Base-by-base conservation (phyloP, 345 rosid genomes). In the Eucalyptus regnans region DNA sequence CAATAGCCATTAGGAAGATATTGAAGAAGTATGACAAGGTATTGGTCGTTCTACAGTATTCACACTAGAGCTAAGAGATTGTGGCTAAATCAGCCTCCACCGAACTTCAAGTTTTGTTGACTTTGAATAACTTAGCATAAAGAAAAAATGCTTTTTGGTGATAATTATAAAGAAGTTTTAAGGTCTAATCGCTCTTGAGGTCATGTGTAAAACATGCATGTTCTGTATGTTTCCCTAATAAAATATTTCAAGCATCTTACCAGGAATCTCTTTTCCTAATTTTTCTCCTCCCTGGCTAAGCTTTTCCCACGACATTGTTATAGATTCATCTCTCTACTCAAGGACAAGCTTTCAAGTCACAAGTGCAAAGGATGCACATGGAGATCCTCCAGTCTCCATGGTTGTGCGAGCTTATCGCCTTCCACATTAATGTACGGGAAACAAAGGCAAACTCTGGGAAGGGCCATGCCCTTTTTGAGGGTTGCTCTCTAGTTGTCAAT, bases 11-110 rank as follows among this genome's bases (percentile, higher is more conserved):
- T 56, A 91, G 98, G 56, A 98, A 98, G 91, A 98, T 98, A 87
- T 96, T 97, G 43, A 98, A 98, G 93, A 98, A 97, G 91, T 98
- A 98, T 81, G 99, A 98, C 89, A 97, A 97, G 98, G 99, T 95
- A 88, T 52, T 13, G 27, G 41, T 50, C 16, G 29, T 27, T 71
- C 22, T 50, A 20, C 29, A 41, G 29, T 41, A 41, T 41, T 41
- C 84, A 76, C 84, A 20, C 48, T 76, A 76, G 83, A 76, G 46
- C 8, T 37, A 5, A 20, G 83, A 20, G 46, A 37, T 9, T 20
- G 12, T 13, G 7, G 80, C 80, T 68, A 33, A 33, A 17, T 13
- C 14, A 0, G 81, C 4, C 44, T 8, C 46, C 81, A 17, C 46
- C 25, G 0, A 33, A 71, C 46, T 71, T 71, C 81, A 71, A 33